phyloP scores from a whole-genome alignment of 176 grass and related monocot genomes.

The Zoysia pacifica region DNA sequence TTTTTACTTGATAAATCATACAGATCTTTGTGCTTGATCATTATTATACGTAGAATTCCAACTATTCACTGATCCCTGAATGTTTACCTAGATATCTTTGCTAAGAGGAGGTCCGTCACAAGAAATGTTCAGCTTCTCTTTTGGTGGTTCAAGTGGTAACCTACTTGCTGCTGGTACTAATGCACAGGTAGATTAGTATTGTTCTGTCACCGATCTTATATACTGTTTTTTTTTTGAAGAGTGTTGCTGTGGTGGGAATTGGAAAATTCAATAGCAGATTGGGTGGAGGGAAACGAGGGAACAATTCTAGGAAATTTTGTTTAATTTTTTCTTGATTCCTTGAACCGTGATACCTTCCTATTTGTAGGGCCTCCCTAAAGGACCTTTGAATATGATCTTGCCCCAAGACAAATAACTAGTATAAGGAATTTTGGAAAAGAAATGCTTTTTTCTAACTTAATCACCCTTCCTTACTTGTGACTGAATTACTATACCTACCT shows the following conservation, averaged over 20 bases:
- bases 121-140: conserved; percentile 90
- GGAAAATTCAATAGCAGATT: not conserved
- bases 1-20: not conserved
- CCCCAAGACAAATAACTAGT: not conserved
- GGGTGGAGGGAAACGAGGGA: not conserved
- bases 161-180: conserved; percentile 80
- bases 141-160: conserved; percentile 77
- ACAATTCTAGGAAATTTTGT: not conserved
- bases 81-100: conserved; percentile 60
- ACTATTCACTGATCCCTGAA: not conserved
- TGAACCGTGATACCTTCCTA: not conserved
- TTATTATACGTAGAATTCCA: not conserved
- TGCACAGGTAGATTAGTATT: conserved; percentile 55
- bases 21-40: not conserved
- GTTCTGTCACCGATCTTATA: not conserved
- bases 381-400: not conserved
- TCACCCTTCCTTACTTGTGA: not conserved
- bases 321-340: not conserved
- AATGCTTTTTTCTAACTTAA: not conserved
- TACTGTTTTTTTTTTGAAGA: not conserved
- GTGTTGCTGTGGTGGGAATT: not conserved
- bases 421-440: not conserved
- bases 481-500: not conserved
- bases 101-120: conserved; percentile 61
- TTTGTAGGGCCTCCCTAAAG: not conserved